Percentiles rank a stretch among this genome's conserved stretches.
phyloP scores from a whole-genome alignment of 129 eudicot species.

The Rutidosis leptorrhynchoides region DNA sequence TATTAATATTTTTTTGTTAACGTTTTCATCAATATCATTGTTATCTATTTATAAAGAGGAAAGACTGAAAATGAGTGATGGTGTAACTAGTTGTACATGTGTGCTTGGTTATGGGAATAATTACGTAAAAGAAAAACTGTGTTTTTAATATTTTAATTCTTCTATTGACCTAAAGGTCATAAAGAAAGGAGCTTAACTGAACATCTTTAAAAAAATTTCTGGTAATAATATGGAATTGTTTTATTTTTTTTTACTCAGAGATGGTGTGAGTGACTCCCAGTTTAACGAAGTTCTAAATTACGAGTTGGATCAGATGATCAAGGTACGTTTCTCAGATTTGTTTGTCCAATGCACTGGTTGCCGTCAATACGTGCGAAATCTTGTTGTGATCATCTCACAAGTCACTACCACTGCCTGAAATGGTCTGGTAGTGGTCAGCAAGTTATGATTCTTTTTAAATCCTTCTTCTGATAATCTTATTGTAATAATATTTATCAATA shows the following conservation, averaged over 20 bases:
- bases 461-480: not conserved
- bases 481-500: not conserved
- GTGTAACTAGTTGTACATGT: not conserved
- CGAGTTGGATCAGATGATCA: conserved; percentile 88
- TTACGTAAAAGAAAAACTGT: not conserved
- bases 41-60: no score
- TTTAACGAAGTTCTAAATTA: conserved; percentile 72
- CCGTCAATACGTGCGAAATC: not conserved
- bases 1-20: no score
- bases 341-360: not conserved
- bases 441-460: conserved; percentile 13
- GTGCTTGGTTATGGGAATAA: not conserved
- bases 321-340: conserved; percentile 43
- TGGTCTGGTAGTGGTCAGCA: conserved; percentile 10
- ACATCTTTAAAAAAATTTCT: no score
- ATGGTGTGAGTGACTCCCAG: conserved; percentile 94
- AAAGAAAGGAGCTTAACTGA: not conserved
- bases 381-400: not conserved
- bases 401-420: conserved; percentile 2
- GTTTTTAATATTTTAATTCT: no score
- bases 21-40: no score
- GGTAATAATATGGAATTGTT: not conserved
- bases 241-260: conserved; percentile 49
- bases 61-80: not conserved
- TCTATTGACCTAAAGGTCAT: not conserved